Conservation (phyloP, 2,329 filamentous ascomycete species). For the Lachnellula cervina region DNA sequence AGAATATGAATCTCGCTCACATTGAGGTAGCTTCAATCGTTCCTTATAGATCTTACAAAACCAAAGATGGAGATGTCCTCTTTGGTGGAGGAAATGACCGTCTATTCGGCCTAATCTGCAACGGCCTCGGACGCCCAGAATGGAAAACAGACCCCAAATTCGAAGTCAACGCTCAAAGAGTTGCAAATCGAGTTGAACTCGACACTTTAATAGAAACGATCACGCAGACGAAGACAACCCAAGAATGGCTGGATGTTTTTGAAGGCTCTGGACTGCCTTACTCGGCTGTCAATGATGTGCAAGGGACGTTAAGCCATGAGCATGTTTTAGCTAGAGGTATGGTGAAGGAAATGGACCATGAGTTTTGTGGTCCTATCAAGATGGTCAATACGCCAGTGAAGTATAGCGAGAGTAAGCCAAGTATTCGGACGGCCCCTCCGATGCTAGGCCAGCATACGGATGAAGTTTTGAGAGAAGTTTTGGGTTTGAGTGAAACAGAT, state of each 20-base stretch:
- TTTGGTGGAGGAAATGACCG: slow-evolving; percentile 70
- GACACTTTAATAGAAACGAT: slow-evolving; percentile 74
- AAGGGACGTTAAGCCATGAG: slow-evolving; percentile 74
- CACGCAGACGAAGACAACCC: slow-evolving; percentile 72
- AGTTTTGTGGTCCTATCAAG: slow-evolving; percentile 76
- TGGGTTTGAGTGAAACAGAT: slow-evolving; percentile 54
- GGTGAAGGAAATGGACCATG: slow-evolving; percentile 84
- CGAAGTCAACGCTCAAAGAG: slow-evolving; percentile 56
- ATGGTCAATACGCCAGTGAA: slow-evolving; percentile 94
- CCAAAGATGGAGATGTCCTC: slow-evolving; percentile 64
- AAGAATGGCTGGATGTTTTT: slow-evolving; percentile 80
- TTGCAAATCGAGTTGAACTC: slow-evolving; percentile 68
- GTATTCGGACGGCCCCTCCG: slow-evolving; percentile 73
- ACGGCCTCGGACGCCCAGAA: slow-evolving; percentile 51
- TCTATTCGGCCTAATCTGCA: slow-evolving; percentile 61
- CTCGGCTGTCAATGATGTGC: slow-evolving; percentile 89
- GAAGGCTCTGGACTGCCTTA: slow-evolving; percentile 94
- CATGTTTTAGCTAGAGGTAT: slow-evolving; percentile 83
- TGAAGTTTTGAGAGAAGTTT: slow-evolving; percentile 61
- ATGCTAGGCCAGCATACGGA: slow-evolving; percentile 83
- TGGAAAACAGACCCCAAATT: slow-evolving; percentile 58
- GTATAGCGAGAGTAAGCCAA: slow-evolving; percentile 76
- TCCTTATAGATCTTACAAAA: slow-evolving; percentile 82
- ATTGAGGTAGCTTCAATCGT: slow-evolving; percentile 78
- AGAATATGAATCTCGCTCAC: slow-evolving; percentile 5